Evolutionary conservation across 2,329 filamentous ascomycete genomes (phyloP).

Genomic region (Fusarium secorum): DNA sequence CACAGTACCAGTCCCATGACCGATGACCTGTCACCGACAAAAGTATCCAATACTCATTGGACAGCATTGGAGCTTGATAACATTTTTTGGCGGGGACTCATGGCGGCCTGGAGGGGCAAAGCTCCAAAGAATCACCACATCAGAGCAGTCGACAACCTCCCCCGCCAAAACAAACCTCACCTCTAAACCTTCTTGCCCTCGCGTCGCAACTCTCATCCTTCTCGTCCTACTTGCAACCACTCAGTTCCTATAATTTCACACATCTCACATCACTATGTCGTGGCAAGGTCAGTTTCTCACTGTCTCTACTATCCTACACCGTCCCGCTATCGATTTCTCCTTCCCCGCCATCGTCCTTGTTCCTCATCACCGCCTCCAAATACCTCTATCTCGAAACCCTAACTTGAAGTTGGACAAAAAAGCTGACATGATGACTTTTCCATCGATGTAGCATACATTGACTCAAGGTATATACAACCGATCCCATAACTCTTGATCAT

Average conservation of each 20-base stretch:
- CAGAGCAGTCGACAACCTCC: constrained; percentile 29
- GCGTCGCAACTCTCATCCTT: constrained; percentile 24
- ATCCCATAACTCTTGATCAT: background rate
- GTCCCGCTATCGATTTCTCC: constrained; percentile 4
- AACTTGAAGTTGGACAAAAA: constrained; percentile 2
- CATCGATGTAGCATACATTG: constrained; percentile 56
- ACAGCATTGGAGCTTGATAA: constrained; percentile 18
- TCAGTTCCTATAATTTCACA: constrained; percentile 16
- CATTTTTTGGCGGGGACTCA: constrained; percentile 35
- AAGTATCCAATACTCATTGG: constrained; percentile 28
- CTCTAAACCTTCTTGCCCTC: constrained; percentile 35
- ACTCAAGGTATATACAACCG: constrained; percentile 54
- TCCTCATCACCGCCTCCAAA: constrained; percentile 37
- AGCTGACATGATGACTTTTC: constrained; percentile 24
- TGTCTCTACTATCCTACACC: background rate
- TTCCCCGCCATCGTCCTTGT: constrained; percentile 30
- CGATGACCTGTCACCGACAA: background rate
- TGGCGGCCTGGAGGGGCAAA: constrained; percentile 35
- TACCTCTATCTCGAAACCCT: constrained; percentile 40
- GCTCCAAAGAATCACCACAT: constrained; percentile 37
- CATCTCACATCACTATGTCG: constrained; percentile 63
- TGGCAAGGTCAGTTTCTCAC: constrained; percentile 70
- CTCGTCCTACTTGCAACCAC: constrained; percentile 5
- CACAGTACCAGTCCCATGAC: constrained; percentile 7
- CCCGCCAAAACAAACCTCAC: constrained; percentile 31